phyloP scores from a whole-genome alignment of 176 grass and related monocot genomes.

The Eragrostis nindensis region DNA sequence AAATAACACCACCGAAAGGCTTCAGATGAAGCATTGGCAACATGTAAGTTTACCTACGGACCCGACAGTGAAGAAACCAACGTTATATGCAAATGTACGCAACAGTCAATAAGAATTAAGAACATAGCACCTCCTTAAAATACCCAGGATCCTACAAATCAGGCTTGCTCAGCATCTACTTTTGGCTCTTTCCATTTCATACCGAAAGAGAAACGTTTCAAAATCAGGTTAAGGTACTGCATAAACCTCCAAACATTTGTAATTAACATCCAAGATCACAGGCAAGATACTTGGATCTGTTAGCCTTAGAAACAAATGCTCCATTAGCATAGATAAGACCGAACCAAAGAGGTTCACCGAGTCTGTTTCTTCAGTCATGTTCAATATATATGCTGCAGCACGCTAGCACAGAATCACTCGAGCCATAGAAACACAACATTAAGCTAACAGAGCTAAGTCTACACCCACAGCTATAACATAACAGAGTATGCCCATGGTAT shows the following conservation, averaged over 20 bases:
- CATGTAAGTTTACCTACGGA: not conserved
- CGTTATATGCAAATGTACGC: not conserved
- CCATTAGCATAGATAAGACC: too few species aligned
- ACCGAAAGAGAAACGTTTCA: not conserved
- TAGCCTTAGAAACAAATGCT: too few species aligned
- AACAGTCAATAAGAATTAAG: not conserved
- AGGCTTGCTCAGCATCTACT: not conserved
- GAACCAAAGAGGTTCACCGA: too few species aligned
- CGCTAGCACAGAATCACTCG: not conserved
- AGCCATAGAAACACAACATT: slow-evolving; percentile 1
- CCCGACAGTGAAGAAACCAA: not conserved
- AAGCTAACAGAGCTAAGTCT: too few species aligned
- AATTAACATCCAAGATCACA: not conserved
- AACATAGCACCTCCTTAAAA: not conserved
- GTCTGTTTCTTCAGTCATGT: too few species aligned
- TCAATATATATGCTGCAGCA: too few species aligned
- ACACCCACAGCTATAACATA: not conserved
- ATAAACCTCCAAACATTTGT: not conserved
- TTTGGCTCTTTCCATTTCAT: not conserved
- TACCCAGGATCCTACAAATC: not conserved
- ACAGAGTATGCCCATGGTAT: not conserved
- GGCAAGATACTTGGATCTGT: not conserved
- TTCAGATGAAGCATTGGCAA: not conserved
- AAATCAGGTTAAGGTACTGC: not conserved
- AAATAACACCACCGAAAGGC: not conserved